Evolutionary conservation across 2,329 filamentous ascomycete genomes (phyloP).

Genomic region (Aspergillus intermedius): DNA sequence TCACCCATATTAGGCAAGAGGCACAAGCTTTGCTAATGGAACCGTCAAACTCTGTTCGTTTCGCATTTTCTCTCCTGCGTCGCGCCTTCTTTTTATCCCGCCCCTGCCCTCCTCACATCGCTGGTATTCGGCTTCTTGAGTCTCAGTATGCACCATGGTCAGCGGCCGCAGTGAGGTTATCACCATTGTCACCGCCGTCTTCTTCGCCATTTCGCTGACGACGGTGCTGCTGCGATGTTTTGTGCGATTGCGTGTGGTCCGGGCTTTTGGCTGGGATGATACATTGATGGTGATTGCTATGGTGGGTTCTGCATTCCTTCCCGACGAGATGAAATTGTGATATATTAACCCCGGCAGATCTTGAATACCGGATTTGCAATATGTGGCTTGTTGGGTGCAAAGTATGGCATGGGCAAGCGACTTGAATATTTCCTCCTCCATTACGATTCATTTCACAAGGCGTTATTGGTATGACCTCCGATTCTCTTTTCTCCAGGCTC

Average conservation of each 20-base stretch:
- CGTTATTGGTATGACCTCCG: slow-evolving; percentile 16
- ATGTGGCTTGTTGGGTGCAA: slow-evolving; percentile 20
- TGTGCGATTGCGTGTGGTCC: slow-evolving; percentile 35
- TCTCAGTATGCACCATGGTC: slow-evolving; percentile 1
- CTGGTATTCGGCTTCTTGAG: neutral
- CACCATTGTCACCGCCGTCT: slow-evolving; percentile 25
- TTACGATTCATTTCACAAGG: slow-evolving; percentile 14
- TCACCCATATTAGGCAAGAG: neutral
- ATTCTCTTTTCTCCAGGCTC: neutral
- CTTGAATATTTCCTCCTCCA: slow-evolving; percentile 11
- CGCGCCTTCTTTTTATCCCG: neutral
- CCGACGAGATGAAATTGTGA: neutral
- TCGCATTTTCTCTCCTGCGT: neutral
- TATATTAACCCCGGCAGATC: slow-evolving; percentile 5
- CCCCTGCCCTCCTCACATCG: neutral
- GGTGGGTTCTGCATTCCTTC: slow-evolving; percentile 11
- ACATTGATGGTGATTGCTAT: slow-evolving; percentile 24
- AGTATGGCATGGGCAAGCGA: slow-evolving; percentile 18
- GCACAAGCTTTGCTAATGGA: neutral
- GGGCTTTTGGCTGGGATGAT: slow-evolving; percentile 33
- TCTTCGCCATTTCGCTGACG: slow-evolving; percentile 35
- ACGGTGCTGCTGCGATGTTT: slow-evolving; percentile 35
- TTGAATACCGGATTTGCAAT: slow-evolving; percentile 22
- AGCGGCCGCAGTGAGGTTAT: slow-evolving; percentile 2
- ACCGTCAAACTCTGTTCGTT: neutral